Conservation (phyloP, 2,329 filamentous ascomycete species). For the Ilyonectria destructans region DNA sequence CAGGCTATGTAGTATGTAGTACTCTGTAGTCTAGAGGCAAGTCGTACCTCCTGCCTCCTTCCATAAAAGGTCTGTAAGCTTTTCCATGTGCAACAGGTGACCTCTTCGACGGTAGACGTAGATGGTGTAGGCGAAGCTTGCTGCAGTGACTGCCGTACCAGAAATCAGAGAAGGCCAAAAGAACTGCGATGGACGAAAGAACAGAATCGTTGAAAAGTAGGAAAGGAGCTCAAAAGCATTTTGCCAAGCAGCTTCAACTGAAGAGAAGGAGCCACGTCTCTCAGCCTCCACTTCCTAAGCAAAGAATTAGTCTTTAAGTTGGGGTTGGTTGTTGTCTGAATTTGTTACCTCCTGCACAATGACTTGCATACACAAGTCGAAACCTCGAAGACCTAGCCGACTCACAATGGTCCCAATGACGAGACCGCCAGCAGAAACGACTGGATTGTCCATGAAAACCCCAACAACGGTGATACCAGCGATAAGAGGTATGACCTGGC, state of each 20-base stretch:
- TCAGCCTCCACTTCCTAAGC: constrained; percentile 65
- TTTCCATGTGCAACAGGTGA: constrained; percentile 45
- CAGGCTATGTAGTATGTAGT: too few relatives aligned
- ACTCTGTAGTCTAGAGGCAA: too few relatives aligned
- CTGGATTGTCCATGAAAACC: constrained; percentile 26
- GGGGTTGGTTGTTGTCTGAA: constrained; percentile 12
- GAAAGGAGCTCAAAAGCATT: constrained; percentile 79
- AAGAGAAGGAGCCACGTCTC: constrained; percentile 76
- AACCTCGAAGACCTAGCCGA: constrained; percentile 72
- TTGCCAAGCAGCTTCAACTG: constrained; percentile 77
- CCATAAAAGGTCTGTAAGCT: not conserved
- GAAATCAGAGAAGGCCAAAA: constrained; percentile 73
- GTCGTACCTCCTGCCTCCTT: too few relatives aligned
- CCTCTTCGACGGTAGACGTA: constrained; percentile 35
- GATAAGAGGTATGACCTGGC: constrained; percentile 72
- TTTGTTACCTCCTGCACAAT: constrained; percentile 72
- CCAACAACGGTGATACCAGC: constrained; percentile 61
- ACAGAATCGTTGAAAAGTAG: constrained; percentile 76
- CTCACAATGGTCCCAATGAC: constrained; percentile 67
- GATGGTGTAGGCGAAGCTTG: constrained; percentile 43
- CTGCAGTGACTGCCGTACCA: constrained; percentile 61
- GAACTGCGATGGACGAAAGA: constrained; percentile 74
- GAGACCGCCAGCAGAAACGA: constrained; percentile 62
- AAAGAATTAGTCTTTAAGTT: not conserved
- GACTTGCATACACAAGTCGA: constrained; percentile 72